Evolutionary conservation across 129 eudicot genomes (phyloP).

Genomic region (Scalesia atractyloides): DNA sequence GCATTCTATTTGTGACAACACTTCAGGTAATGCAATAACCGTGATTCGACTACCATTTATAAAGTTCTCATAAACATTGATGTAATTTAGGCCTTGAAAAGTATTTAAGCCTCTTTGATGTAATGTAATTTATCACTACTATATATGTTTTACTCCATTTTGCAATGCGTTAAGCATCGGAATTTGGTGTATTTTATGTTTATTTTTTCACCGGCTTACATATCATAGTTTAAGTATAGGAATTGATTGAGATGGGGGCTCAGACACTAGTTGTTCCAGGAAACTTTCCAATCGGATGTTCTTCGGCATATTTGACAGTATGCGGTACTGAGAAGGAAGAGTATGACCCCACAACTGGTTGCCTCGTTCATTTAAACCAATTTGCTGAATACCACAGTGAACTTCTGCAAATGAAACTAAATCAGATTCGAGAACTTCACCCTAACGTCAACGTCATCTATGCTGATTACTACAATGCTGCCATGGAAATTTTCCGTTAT

Average conservation of each 20-base stretch:
- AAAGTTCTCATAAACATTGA: neutral
- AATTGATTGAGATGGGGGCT: slow-evolving; percentile 44
- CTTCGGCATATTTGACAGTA: slow-evolving; percentile 24
- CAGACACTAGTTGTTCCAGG: slow-evolving; percentile 51
- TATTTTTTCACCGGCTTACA: neutral
- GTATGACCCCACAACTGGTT: slow-evolving; percentile 46
- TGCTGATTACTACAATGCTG: slow-evolving; percentile 51
- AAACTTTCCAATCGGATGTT: slow-evolving; percentile 54
- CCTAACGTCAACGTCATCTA: slow-evolving; percentile 42
- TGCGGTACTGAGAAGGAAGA: slow-evolving; percentile 22
- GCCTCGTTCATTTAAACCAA: slow-evolving; percentile 35
- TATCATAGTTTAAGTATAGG: slow-evolving; percentile 24
- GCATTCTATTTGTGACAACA: neutral
- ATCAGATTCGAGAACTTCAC: slow-evolving; percentile 27
- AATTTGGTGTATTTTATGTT: neutral
- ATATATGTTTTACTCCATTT: neutral
- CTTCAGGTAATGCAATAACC: neutral
- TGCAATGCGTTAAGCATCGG: neutral
- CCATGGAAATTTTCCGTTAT: slow-evolving; percentile 30
- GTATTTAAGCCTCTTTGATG: no score
- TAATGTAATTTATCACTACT: no score
- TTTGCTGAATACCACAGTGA: slow-evolving; percentile 37
- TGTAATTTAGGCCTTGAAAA: no score
- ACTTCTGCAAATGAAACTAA: slow-evolving; percentile 20
- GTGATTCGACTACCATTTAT: no score